These are phyloP conservation scores for Avicennia marina DNA, from an alignment of 257 asterid genomes.

Conservation along the genomic window DNA sequence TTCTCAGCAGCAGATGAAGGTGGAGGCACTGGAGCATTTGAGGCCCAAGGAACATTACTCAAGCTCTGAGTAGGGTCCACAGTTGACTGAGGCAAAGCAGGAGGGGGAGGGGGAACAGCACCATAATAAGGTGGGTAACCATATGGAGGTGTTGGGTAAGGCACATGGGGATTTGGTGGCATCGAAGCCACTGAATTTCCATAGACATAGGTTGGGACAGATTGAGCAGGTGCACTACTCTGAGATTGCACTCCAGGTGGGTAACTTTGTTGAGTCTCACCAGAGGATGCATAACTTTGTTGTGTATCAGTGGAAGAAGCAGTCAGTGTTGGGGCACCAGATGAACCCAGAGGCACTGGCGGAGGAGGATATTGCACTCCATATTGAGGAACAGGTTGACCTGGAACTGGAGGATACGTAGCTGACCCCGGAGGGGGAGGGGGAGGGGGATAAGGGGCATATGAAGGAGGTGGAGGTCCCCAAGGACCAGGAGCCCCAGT, in stretches of 20 bases:
- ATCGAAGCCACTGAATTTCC: conserved; percentile 47
- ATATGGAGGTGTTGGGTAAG: conserved; percentile 58
- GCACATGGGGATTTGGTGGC: conserved; percentile 51
- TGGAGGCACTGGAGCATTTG: conserved; percentile 56
- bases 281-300: conserved; percentile 52
- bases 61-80: conserved; percentile 56
- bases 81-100: conserved; percentile 36
- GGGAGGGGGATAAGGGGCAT: conserved; percentile 67
- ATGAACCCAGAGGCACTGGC: conserved; percentile 53
- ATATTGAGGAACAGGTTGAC: conserved; percentile 52
- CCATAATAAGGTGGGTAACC: conserved; percentile 64
- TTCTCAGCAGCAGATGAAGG: conserved; percentile 61
- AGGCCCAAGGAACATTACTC: conserved; percentile 78
- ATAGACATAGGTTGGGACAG: conserved; percentile 50
- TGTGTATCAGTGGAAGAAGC: conserved; percentile 59
- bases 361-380: conserved; percentile 73
- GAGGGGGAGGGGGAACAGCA: conserved; percentile 68
- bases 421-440: conserved; percentile 87
- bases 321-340: conserved; percentile 39
- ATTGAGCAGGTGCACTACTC: conserved; percentile 49
- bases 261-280: conserved; percentile 64
- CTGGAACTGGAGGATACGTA: conserved; percentile 53
- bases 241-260: conserved; percentile 78
- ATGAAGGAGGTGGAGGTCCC: conserved; percentile 70
- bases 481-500: conserved; percentile 60